phyloP scores from a whole-genome alignment of 78 protist genomes.

The Mastigamoeba balamuthi region DNA sequence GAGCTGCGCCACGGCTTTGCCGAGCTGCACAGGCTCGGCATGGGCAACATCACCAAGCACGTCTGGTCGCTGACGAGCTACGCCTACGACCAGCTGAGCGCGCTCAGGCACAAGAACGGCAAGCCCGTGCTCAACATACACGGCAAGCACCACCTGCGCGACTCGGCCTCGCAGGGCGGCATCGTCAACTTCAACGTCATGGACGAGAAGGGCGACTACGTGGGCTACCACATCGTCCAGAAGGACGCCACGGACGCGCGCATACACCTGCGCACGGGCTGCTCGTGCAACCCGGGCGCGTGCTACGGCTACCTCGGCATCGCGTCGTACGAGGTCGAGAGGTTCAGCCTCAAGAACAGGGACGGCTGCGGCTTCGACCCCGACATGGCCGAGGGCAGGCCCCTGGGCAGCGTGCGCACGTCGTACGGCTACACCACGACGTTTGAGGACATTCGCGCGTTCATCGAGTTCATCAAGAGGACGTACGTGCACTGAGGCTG shows the following conservation, averaged over 20 bases:
- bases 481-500: too few relatives aligned
- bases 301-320: constrained; percentile 55
- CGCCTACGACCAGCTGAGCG: background rate
- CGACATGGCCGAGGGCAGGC: constrained; percentile 61
- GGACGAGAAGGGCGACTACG: constrained; percentile 4
- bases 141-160: constrained; percentile 19
- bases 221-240: constrained; percentile 54
- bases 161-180: constrained; percentile 14
- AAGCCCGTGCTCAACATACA: constrained; percentile 12
- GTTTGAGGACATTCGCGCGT: background rate
- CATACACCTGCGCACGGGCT: constrained; percentile 8
- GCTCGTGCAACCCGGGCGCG: constrained; percentile 88
- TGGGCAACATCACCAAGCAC: constrained; percentile 10
- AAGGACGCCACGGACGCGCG: background rate
- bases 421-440: constrained; percentile 34
- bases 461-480: background rate
- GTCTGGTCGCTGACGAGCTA: constrained; percentile 16
- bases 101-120: constrained; percentile 18
- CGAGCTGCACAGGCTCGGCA: background rate
- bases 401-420: constrained; percentile 60
- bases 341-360: constrained; percentile 25
- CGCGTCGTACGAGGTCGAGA: constrained; percentile 20
- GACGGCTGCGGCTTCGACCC: constrained; percentile 68
- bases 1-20: background rate
- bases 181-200: constrained; percentile 51